Percentiles rank a stretch among this genome's conserved stretches.
phyloP scores from a whole-genome alignment of 2,329 filamentous ascomycete species.

The Pseudogymnoascus sp. region DNA sequence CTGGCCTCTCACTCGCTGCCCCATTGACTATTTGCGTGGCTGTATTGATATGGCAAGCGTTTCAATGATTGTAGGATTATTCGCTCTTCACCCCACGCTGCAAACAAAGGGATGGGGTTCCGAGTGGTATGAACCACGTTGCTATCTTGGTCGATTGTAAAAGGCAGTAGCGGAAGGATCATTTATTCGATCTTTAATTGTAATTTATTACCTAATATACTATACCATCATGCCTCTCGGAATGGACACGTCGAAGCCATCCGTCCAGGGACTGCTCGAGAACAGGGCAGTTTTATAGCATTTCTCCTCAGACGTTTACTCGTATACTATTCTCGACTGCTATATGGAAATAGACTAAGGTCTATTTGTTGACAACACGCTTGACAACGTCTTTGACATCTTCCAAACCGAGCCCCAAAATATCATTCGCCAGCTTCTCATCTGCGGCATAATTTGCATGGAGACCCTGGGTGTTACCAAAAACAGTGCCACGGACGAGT shows the following conservation, averaged over 20 bases:
- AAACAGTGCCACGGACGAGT: slow-evolving; percentile 22
- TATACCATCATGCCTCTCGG: no score
- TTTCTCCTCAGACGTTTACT: neutral
- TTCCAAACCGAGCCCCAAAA: slow-evolving; percentile 22
- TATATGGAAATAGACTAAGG: neutral
- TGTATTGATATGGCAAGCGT: neutral
- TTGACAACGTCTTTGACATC: slow-evolving; percentile 19
- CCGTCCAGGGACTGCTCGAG: no score
- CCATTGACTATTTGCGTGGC: neutral
- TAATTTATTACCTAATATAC: no score
- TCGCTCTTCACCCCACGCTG: neutral
- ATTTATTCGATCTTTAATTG: no score
- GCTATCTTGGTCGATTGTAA: no score
- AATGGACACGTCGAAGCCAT: no score
- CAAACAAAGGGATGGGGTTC: neutral
- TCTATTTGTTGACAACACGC: slow-evolving; percentile 10
- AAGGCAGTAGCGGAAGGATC: no score
- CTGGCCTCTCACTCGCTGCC: neutral
- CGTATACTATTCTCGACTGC: neutral
- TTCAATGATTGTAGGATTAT: neutral
- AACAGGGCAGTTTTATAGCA: neutral
- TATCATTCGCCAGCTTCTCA: slow-evolving; percentile 19
- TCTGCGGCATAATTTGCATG: slow-evolving; percentile 24
- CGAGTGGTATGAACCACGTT: neutral
- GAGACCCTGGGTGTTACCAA: slow-evolving; percentile 18